A percentile compares a stretch with the other conserved stretches of the same genome.
Evolutionary conservation across 768 basidiomycete species (phyloP).

Genomic region (Agrocybe pediades): DNA sequence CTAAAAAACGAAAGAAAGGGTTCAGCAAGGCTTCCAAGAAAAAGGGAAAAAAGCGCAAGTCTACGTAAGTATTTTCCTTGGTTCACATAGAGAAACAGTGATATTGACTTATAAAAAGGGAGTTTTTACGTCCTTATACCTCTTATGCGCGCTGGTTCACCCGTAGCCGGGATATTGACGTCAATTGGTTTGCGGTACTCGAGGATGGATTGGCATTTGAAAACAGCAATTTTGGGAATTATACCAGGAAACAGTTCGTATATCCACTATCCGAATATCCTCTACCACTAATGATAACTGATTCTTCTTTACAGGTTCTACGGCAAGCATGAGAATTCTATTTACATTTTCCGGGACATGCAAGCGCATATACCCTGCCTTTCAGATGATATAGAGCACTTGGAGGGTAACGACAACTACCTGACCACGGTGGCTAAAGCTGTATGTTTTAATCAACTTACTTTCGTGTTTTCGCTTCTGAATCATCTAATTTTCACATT

Average conservation of each 20-base stretch:
- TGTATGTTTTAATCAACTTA: neutral
- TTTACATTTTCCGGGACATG: neutral
- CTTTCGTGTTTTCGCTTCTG: neutral
- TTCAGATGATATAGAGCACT: neutral
- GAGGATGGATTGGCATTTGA: neutral
- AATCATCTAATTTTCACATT: neutral
- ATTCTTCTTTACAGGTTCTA: too few relatives aligned
- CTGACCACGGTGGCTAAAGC: neutral
- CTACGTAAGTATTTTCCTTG: neutral
- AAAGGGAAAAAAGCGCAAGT: neutral
- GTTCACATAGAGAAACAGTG: too few relatives aligned
- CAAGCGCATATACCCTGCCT: neutral
- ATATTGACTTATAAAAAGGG: too few relatives aligned
- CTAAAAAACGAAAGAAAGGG: neutral
- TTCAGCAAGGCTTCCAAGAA: neutral
- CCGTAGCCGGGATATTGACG: neutral
- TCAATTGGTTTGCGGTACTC: neutral
- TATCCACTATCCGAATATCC: neutral
- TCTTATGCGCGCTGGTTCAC: neutral
- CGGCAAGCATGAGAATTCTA: neutral
- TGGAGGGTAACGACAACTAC: neutral
- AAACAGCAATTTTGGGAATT: neutral
- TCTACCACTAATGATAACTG: too few relatives aligned
- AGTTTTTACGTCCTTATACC: neutral
- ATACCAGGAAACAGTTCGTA: neutral